These are phyloP conservation scores for Spinellus fusiger DNA, from an alignment of 192 early-diverging fungal genomes.

Conservation along the genomic window DNA sequence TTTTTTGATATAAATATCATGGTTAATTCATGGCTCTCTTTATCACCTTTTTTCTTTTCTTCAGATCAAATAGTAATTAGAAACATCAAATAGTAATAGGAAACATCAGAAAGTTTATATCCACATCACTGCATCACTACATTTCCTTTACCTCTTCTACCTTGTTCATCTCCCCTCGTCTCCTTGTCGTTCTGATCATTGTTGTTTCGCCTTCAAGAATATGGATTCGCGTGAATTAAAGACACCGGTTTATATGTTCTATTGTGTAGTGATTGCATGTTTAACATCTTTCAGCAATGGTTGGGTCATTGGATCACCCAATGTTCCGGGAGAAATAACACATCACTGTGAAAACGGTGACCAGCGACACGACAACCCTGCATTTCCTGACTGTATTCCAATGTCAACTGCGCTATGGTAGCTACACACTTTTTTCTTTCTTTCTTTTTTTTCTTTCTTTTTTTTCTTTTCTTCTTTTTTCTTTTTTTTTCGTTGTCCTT, in stretches of 20 bases:
- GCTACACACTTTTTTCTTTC: background rate
- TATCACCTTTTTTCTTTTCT: slow-evolving; percentile 1
- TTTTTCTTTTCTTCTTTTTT: background rate
- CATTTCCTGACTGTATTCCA: slow-evolving; percentile 30
- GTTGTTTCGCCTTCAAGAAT: background rate
- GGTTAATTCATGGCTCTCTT: background rate
- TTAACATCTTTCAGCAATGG: slow-evolving; percentile 38
- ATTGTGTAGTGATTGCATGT: slow-evolving; percentile 28
- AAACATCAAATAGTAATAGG: no score
- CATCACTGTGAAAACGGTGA: slow-evolving; percentile 16
- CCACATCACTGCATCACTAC: no score
- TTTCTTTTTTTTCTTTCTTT: background rate
- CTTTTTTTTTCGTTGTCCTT: no score
- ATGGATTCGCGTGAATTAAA: slow-evolving; percentile 39
- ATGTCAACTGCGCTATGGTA: slow-evolving; percentile 27
- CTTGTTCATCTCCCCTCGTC: background rate
- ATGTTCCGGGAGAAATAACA: slow-evolving; percentile 35
- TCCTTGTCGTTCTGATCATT: slow-evolving; percentile 4
- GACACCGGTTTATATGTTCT: slow-evolving; percentile 38
- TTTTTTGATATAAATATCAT: background rate
- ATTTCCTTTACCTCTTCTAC: background rate
- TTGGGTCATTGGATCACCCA: slow-evolving; percentile 42
- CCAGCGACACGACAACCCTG: background rate
- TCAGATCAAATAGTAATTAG: no score
- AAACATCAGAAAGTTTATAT: no score